phyloP scores from a whole-genome alignment of 805 yeast genomes.

The Lipomyces mesembrius region DNA sequence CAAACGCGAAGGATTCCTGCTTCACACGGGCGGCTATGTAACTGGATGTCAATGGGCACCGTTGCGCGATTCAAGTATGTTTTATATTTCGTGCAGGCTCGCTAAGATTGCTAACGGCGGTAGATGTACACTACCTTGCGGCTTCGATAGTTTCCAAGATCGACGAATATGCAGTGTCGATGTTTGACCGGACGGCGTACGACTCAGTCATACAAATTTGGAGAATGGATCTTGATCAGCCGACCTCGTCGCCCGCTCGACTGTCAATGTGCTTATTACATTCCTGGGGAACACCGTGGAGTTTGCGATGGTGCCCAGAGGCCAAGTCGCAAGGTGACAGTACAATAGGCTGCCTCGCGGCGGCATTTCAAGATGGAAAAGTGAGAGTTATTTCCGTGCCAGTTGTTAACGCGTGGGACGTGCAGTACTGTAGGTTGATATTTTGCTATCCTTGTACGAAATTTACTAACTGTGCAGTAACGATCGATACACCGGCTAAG shows the following conservation, averaged over 20 bases:
- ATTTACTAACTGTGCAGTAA: conserved; percentile 4
- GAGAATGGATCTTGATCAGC: conserved; percentile 14
- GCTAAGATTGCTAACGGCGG: background rate
- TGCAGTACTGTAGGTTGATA: conserved; percentile 3
- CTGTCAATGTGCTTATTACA: conserved; percentile 22
- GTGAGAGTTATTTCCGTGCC: conserved; percentile 27
- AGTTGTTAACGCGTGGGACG: background rate
- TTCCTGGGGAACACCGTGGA: conserved; percentile 36
- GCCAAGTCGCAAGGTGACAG: background rate
- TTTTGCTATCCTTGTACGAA: background rate
- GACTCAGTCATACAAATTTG: conserved; percentile 34
- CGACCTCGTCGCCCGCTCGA: conserved; percentile 3
- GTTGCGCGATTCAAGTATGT: conserved; percentile 14
- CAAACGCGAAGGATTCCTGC: conserved; percentile 19
- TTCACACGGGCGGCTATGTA: conserved; percentile 31
- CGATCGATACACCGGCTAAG: conserved; percentile 10
- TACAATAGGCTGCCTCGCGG: conserved; percentile 21
- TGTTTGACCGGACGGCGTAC: conserved; percentile 6
- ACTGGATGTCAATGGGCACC: conserved; percentile 36
- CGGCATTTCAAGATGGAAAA: conserved; percentile 34
- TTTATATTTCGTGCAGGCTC: background rate
- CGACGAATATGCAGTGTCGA: conserved; percentile 17
- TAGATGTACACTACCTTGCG: conserved; percentile 28
- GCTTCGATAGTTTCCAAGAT: conserved; percentile 17
- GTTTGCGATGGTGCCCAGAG: conserved; percentile 33